A percentile compares a stretch with the other conserved stretches of the same genome.
phyloP scores from a whole-genome alignment of 2,329 filamentous ascomycete genomes.

The Beauveria bassiana region DNA sequence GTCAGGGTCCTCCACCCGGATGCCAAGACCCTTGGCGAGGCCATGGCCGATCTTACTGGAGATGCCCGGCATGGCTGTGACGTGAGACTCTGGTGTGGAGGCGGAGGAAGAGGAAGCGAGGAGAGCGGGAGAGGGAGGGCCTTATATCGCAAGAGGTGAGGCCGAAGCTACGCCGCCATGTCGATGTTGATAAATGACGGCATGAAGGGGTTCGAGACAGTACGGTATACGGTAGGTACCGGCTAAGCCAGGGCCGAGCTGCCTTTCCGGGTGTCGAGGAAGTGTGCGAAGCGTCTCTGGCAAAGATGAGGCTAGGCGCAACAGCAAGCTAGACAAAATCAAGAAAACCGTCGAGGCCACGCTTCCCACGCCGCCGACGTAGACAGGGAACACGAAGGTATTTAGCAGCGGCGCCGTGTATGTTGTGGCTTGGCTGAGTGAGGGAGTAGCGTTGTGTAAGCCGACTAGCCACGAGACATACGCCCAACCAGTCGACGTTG shows the following conservation, averaged over 20 bases:
- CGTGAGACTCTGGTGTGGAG: background rate
- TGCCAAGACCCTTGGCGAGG: constrained; percentile 72
- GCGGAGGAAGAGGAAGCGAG: background rate
- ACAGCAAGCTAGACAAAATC: background rate
- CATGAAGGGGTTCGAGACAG: background rate
- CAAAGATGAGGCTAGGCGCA: background rate
- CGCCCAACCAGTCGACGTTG: background rate
- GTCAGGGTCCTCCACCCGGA: constrained; percentile 60
- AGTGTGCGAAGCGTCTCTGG: background rate
- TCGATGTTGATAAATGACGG: background rate
- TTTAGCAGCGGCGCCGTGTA: background rate
- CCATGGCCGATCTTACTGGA: constrained; percentile 57
- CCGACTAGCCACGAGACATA: constrained; percentile 3
- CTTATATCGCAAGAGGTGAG: background rate
- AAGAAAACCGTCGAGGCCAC: background rate
- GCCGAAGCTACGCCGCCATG: background rate
- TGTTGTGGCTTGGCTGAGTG: background rate
- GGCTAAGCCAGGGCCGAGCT: background rate
- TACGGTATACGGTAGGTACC: background rate
- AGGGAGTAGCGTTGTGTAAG: background rate
- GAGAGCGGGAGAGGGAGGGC: background rate
- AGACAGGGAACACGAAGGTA: background rate
- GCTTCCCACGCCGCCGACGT: background rate
- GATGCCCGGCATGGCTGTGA: constrained; percentile 27
- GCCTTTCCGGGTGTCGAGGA: background rate